Evolutionary conservation across 306 rosid genomes (phyloP).

Genomic region (Alnus glutinosa): DNA sequence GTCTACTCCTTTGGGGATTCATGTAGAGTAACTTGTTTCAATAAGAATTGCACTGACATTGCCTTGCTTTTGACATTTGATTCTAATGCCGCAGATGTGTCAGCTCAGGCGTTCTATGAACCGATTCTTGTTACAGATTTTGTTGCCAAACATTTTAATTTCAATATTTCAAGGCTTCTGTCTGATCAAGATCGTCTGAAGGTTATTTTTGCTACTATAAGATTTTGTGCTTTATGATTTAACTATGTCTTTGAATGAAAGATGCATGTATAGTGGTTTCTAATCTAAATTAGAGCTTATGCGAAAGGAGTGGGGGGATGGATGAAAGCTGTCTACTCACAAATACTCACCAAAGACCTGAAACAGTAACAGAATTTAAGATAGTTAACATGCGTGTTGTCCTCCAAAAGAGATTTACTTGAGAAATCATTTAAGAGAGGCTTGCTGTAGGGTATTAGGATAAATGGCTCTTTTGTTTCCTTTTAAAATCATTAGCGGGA

Average conservation of each 20-base stretch:
- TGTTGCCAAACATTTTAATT: constrained; percentile 30
- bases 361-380: too few relatives aligned
- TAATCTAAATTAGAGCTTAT: background rate
- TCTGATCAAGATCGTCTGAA: constrained; percentile 54
- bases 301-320: too few relatives aligned
- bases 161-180: constrained; percentile 35
- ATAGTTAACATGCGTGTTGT: too few relatives aligned
- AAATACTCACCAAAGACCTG: background rate
- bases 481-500: background rate
- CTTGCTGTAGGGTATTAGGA: background rate
- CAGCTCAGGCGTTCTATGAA: constrained; percentile 70
- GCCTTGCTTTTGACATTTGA: background rate
- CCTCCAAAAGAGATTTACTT: background rate
- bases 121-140: constrained; percentile 45
- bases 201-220: constrained; percentile 38
- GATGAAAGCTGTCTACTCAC: background rate
- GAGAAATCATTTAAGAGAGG: background rate
- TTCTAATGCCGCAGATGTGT: constrained; percentile 57
- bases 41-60: background rate
- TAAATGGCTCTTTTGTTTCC: background rate
- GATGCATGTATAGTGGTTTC: background rate
- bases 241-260: background rate
- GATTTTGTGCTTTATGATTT: background rate
- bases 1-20: background rate
- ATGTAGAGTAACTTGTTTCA: background rate